Evolutionary conservation across 2,329 filamentous ascomycete species (phyloP), one percentile per base, ranked within the genome.

Genomic region (Ambrosiella xylebori): DNA sequence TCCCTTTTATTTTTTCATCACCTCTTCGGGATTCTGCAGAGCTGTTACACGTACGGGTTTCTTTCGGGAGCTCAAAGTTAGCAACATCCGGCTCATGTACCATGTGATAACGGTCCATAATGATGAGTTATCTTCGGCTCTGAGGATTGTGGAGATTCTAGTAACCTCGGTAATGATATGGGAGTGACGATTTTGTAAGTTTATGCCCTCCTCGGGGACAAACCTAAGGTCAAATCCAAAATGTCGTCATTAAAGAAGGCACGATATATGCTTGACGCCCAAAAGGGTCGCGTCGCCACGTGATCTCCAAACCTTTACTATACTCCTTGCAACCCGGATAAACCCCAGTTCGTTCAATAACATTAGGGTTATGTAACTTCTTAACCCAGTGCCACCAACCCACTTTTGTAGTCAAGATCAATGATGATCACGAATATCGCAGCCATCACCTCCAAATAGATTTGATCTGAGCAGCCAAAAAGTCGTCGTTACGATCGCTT

Each of bases 61-160:
- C 71, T 37, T 73, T 49, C 6, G 58, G 67, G 50, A 74, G 69
- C 63, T 78, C 76, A 68, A 84, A 84, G 66, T 78, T 84, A 57
- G 79, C 76, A 61, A 78, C 70, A 63, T 83, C 81, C 63, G 76
- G 73, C 62, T 77, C 78, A 65, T 83, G 79, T 60, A 81, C 72
- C 52, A 74, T 70, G 66, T 79, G 74, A 65, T 81, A 79, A 65
- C 57, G 54, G 53, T 80, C 77, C 78, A 81, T 81, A 17, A 44
- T 61, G 17, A 47, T 17, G n/a, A 19, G 44, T 47, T 15, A 5
- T 17, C 44, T 13, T 17, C 27, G 27, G 27, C 27, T 27, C 27
- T 27, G 27, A 27, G 27, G 27, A 27, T 27, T 5, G 27, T 27
- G 27, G 27, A 27, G 27, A 27, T 27, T 27, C 27, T 27, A 27